These are phyloP conservation scores for Fagopyrum esculentum DNA, from an alignment of 148 eudicot genomes.

Conservation along the genomic window DNA sequence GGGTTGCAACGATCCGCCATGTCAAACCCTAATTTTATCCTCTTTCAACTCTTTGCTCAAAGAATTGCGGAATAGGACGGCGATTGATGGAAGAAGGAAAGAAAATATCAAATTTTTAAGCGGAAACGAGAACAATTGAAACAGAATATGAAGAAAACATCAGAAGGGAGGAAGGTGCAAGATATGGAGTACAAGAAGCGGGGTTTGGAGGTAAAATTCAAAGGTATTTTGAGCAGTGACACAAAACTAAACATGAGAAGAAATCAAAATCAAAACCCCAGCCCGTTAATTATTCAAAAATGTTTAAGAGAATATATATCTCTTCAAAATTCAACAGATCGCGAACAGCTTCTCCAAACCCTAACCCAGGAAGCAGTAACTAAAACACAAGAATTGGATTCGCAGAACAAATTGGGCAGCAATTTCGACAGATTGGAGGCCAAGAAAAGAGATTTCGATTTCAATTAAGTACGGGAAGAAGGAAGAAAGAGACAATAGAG, in stretches of 20 bases:
- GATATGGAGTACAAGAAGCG: conserved; percentile 40
- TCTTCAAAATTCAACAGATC: not conserved
- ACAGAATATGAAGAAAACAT: conserved; percentile 33
- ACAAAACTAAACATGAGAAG: conserved; percentile 55
- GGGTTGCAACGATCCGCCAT: conserved; percentile 49
- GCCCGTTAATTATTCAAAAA: not conserved
- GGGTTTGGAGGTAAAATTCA: conserved; percentile 26
- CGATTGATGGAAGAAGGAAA: not conserved
- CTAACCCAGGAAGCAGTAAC: not conserved
- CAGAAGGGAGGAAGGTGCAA: conserved; percentile 28
- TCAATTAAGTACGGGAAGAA: not conserved
- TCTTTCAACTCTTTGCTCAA: not conserved
- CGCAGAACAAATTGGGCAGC: conserved; percentile 4
- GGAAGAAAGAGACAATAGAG: conserved; percentile 1
- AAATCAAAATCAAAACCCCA: conserved; percentile 11
- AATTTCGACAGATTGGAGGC: conserved; percentile 1
- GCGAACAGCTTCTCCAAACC: not conserved
- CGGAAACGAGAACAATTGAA: conserved; percentile 57
- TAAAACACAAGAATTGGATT: conserved; percentile 2
- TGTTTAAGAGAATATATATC: not conserved
- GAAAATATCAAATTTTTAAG: conserved; percentile 41
- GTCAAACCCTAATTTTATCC: not conserved
- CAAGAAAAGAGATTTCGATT: not conserved
- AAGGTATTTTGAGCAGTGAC: conserved; percentile 26
- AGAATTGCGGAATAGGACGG: not conserved